Evolutionary conservation across 768 basidiomycete species (phyloP).

Genomic region (Rhizopogon sp.): DNA sequence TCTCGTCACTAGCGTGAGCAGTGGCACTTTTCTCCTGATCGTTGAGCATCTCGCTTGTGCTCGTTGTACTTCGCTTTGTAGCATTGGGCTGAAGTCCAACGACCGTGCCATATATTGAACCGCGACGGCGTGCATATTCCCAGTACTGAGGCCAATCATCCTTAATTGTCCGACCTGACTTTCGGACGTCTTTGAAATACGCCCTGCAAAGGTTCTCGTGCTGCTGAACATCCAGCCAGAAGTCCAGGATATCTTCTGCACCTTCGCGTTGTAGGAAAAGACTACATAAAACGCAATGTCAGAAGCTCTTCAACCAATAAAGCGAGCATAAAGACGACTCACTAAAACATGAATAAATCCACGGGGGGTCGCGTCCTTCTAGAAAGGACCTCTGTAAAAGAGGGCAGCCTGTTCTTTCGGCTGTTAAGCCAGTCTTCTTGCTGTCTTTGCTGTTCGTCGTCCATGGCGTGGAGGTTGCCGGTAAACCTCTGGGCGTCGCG

Average conservation of each 20-base stretch:
- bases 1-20: conserved; percentile 39
- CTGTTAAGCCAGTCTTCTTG: conserved; percentile 74
- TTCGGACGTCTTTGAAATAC: conserved; percentile 98
- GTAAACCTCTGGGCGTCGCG: conserved; percentile 4
- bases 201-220: conserved; percentile 98
- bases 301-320: background rate
- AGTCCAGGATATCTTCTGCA: conserved; percentile 94
- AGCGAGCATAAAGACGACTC: conserved; percentile 30
- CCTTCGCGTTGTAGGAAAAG: conserved; percentile 95
- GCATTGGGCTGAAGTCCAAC: conserved; percentile 63
- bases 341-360: conserved; percentile 99
- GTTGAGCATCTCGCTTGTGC: conserved; percentile 65
- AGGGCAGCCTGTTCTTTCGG: conserved; percentile 76
- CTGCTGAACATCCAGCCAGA: conserved; percentile 99
- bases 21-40: conserved; percentile 71
- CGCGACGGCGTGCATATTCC: conserved; percentile 87
- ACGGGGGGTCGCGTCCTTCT: conserved; percentile 91
- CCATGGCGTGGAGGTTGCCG: conserved; percentile 29
- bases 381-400: conserved; percentile 87
- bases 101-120: conserved; percentile 90
- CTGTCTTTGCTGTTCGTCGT: conserved; percentile 45
- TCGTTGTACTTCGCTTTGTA: conserved; percentile 76
- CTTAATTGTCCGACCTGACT: conserved; percentile 87
- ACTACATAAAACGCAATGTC: conserved; percentile 34
- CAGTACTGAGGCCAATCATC: conserved; percentile 99